Conservation (phyloP, 768 basidiomycete species). For the Macrolepiota albuminosa region DNA sequence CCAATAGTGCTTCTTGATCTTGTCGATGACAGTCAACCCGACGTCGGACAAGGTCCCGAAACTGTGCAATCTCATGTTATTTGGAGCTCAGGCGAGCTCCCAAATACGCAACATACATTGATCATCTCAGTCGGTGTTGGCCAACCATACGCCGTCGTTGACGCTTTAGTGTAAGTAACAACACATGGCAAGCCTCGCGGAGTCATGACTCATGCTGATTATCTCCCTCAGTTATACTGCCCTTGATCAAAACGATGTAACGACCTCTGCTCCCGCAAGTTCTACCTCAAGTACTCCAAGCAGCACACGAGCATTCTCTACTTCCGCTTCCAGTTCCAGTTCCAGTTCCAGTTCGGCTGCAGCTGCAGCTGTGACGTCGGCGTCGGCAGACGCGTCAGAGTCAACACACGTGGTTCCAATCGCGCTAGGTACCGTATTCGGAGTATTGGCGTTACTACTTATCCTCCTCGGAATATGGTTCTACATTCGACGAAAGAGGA, state of each 20-base stretch:
- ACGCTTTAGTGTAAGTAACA: conserved; percentile 32
- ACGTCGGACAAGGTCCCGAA: conserved; percentile 28
- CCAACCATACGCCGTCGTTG: conserved; percentile 32
- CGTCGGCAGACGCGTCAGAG: conserved; percentile 15
- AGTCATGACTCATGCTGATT: neutral
- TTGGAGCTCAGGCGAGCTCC: conserved; percentile 30
- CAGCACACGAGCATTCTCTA: conserved; percentile 4
- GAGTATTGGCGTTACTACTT: conserved; percentile 25
- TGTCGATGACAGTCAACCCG: conserved; percentile 29
- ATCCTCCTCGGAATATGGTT: conserved; percentile 25
- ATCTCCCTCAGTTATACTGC: conserved; percentile 18
- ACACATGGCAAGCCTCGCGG: neutral
- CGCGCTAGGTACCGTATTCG: conserved; percentile 28
- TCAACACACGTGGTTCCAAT: conserved; percentile 24
- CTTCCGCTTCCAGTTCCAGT: neutral
- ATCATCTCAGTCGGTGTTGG: conserved; percentile 32
- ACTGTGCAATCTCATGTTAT: conserved; percentile 32
- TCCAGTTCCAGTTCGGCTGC: conserved; percentile 9
- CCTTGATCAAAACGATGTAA: conserved; percentile 16
- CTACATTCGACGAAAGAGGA: conserved; percentile 19
- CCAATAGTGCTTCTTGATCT: conserved; percentile 30
- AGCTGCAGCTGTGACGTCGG: conserved; percentile 16
- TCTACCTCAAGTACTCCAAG: conserved; percentile 9
- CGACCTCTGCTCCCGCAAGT: conserved; percentile 4
- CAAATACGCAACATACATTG: conserved; percentile 30